Conservation (phyloP, 148 eudicot genomes). For the Amaranthus cruentus region DNA sequence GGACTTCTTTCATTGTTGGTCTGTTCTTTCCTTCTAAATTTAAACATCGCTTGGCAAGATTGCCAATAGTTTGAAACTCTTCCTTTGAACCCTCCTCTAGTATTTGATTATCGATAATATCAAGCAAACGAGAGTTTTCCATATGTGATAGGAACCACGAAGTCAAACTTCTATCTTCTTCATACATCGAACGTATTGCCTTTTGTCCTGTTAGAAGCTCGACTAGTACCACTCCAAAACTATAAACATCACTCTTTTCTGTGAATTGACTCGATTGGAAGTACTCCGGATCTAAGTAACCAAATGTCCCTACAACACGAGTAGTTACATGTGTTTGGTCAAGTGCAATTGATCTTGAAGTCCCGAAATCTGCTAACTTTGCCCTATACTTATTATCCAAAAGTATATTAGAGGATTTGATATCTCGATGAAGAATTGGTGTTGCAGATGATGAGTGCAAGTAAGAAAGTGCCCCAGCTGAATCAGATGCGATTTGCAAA, state of each 20-base stretch:
- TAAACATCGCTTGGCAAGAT: slow-evolving; percentile 25
- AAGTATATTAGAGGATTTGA: slow-evolving; percentile 31
- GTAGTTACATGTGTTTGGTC: slow-evolving; percentile 30
- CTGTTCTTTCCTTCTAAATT: slow-evolving; percentile 27
- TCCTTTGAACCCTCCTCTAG: slow-evolving; percentile 17
- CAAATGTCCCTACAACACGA: slow-evolving; percentile 26
- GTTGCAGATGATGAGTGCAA: slow-evolving; percentile 18
- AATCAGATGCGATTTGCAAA: slow-evolving; percentile 22
- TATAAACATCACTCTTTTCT: slow-evolving; percentile 33
- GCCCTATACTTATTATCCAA: slow-evolving; percentile 24
- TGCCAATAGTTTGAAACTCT: slow-evolving; percentile 12
- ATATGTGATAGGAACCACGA: slow-evolving; percentile 21
- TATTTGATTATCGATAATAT: slow-evolving; percentile 19
- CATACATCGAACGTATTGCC: slow-evolving; percentile 15
- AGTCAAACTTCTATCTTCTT: slow-evolving; percentile 28
- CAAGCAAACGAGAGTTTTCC: slow-evolving; percentile 12
- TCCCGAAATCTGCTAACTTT: slow-evolving; percentile 25
- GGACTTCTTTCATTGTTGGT: slow-evolving; percentile 34
- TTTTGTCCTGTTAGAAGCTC: slow-evolving; percentile 35
- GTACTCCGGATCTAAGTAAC: slow-evolving; percentile 36
- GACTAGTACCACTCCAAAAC: slow-evolving; percentile 32
- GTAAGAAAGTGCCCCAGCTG: slow-evolving; percentile 26
- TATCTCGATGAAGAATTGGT: slow-evolving; percentile 26
- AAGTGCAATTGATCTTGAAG: slow-evolving; percentile 15
- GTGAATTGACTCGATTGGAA: slow-evolving; percentile 26